These are phyloP conservation scores for Eucalyptus brandiana DNA, from an alignment of 345 rosid species.

Conservation along the genomic window DNA sequence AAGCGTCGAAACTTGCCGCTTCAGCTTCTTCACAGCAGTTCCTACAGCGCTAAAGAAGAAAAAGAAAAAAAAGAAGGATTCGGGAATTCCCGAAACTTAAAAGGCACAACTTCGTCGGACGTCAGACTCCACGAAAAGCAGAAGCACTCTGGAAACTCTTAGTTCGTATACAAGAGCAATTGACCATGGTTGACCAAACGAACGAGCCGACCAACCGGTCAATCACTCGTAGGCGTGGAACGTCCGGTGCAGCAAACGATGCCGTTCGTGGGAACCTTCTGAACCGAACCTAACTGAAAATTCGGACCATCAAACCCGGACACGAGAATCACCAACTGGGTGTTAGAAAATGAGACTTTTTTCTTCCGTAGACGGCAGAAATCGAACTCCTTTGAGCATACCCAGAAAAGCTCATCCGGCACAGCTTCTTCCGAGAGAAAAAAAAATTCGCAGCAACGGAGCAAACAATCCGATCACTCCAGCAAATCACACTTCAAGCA, in stretches of 20 bases:
- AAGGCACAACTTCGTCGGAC: neutral
- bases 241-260: neutral
- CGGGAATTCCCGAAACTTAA: neutral
- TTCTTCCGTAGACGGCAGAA: neutral
- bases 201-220: constrained; percentile 5
- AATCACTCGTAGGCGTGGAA: neutral
- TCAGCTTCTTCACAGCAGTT: neutral
- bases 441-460: neutral
- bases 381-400: neutral
- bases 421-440: neutral
- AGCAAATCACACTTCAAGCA: neutral
- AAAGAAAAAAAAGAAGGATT: neutral
- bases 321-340: neutral
- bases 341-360: neutral
- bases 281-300: neutral
- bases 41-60: neutral
- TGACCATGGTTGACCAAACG: neutral
- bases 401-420: neutral
- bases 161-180: neutral
- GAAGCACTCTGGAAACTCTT: neutral
- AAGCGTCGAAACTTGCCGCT: neutral
- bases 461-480: neutral
- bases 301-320: neutral
- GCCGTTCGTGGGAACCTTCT: neutral
- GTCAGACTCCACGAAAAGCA: neutral